Evolutionary conservation across 768 basidiomycete species (phyloP), one percentile per base, ranked within the genome.

Genomic region (Vararia minispora): DNA sequence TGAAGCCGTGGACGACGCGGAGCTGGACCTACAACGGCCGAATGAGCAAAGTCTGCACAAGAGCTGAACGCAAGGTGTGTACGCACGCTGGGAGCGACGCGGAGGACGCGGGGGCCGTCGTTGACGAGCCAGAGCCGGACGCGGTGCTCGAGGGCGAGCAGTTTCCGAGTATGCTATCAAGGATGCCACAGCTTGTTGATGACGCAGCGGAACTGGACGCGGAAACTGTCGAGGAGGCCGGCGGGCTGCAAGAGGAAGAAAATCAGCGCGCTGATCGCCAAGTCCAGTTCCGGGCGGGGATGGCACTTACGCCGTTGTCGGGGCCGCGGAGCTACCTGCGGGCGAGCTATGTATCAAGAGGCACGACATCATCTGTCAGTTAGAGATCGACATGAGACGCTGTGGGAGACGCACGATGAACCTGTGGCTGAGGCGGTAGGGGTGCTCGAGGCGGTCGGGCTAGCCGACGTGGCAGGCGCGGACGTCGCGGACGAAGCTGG

Each of bases 71-170:
- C 14, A 6, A 26, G 36, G 23, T 12, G 23, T 14, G 28, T 26
- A 8, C 26, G 26, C 22, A 21, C 20, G 38, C 9, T 16, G 9
- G 22, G 28, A 31, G 40, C 42, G 36, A 28, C 11, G 41, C n/a
- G n/a, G n/a, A n/a, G n/a, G n/a, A 37, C 26, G 44, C 32, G 11
- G 39, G 37, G 40, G 35, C 21, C 4, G 39, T 28, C 27, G 35
- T 22, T 14, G 29, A 33, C 10, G 28, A n/a, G n/a, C n/a, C 34
- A 12, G 42, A 23, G 34, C 36, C 26, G 13, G 43, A 13, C 10
- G 31, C 28, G 21, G 28, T 25, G 28, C 22, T 21, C 18, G 23
- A 31, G n/a, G 30, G 18, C 32, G 35, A 11, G 26, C 31, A 21
- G 28, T 29, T 28, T 23, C 37, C 40, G n/a, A n/a, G n/a, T n/a